Evolutionary conservation across 108 stramenopile genomes (phyloP).

Genomic region (Chaetoceros tenuissimus): DNA sequence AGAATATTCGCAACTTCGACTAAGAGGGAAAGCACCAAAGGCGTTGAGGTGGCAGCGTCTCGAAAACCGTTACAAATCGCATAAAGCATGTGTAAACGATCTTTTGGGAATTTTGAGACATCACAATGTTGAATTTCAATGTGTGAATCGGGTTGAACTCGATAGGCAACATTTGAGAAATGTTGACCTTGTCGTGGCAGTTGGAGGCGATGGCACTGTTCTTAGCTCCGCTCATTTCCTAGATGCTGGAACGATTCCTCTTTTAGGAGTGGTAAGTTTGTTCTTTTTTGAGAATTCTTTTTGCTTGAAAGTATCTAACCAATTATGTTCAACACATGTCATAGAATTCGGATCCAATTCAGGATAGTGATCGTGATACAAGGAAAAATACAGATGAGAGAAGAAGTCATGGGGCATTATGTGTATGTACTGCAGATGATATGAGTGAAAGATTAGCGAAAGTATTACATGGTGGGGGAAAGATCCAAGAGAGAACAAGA

Average conservation of each 20-base stretch:
- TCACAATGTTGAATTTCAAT: conserved; percentile 69
- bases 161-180: conserved; percentile 90
- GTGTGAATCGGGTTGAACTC: conserved; percentile 90
- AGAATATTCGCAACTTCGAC: conserved; percentile 69
- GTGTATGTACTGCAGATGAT: conserved; percentile 67
- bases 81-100: conserved; percentile 82
- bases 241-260: conserved; percentile 80
- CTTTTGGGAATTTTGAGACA: conserved; percentile 48
- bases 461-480: conserved; percentile 64
- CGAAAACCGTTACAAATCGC: conserved; percentile 83
- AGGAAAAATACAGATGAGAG: conserved; percentile 85
- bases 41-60: conserved; percentile 90
- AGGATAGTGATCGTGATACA: conserved; percentile 31
- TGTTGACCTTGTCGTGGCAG: conserved; percentile 88
- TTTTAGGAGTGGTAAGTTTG: conserved; percentile 72
- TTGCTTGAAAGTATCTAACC: too few relatives aligned
- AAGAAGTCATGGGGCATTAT: conserved; percentile 88
- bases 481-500: conserved; percentile 48
- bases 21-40: conserved; percentile 92
- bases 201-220: conserved; percentile 95
- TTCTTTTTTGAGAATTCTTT: too few relatives aligned
- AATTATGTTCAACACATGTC: too few relatives aligned
- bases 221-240: conserved; percentile 81
- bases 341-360: conserved; percentile 76
- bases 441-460: conserved; percentile 63